phyloP scores from a whole-genome alignment of 306 rosid genomes.

The Rosa multiflora region DNA sequence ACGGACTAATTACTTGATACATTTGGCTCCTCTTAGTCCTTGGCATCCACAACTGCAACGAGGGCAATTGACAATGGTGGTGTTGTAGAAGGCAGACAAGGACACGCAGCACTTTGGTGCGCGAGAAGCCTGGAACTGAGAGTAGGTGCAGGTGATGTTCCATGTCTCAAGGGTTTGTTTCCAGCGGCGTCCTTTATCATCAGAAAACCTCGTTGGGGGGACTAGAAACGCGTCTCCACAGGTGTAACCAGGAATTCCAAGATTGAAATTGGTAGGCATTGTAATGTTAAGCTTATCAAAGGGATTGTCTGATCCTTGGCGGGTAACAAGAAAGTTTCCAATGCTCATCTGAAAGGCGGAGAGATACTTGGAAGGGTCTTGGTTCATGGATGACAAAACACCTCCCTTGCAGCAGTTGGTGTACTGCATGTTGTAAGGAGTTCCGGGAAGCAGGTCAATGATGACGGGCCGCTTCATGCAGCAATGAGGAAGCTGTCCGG shows the following conservation, averaged over 20 bases:
- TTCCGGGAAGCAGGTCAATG: slow-evolving; percentile 63
- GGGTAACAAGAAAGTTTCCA: slow-evolving; percentile 13
- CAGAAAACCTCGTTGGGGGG: slow-evolving; percentile 41
- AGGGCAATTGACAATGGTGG: slow-evolving; percentile 64
- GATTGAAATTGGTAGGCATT: slow-evolving; percentile 53
- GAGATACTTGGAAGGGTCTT: slow-evolving; percentile 39
- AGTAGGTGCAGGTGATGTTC: slow-evolving; percentile 73
- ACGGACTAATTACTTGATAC: slow-evolving; percentile 41
- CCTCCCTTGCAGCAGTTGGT: slow-evolving; percentile 75
- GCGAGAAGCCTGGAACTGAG: slow-evolving; percentile 57
- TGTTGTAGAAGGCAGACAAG: slow-evolving; percentile 69
- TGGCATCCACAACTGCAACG: slow-evolving; percentile 75
- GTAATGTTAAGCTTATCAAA: background rate
- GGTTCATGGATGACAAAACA: slow-evolving; percentile 52
- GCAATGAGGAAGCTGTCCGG: slow-evolving; percentile 53
- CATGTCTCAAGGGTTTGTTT: slow-evolving; percentile 69
- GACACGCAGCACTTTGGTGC: slow-evolving; percentile 81
- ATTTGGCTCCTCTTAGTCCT: slow-evolving; percentile 50
- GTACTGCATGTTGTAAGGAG: slow-evolving; percentile 51
- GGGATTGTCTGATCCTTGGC: background rate
- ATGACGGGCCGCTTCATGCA: slow-evolving; percentile 56
- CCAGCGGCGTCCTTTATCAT: slow-evolving; percentile 50
- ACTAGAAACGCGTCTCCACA: slow-evolving; percentile 55
- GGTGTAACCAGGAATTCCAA: slow-evolving; percentile 66
- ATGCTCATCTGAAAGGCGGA: slow-evolving; percentile 57